phyloP scores from a whole-genome alignment of 345 rosid species.

The Schrenkiella parvula region DNA sequence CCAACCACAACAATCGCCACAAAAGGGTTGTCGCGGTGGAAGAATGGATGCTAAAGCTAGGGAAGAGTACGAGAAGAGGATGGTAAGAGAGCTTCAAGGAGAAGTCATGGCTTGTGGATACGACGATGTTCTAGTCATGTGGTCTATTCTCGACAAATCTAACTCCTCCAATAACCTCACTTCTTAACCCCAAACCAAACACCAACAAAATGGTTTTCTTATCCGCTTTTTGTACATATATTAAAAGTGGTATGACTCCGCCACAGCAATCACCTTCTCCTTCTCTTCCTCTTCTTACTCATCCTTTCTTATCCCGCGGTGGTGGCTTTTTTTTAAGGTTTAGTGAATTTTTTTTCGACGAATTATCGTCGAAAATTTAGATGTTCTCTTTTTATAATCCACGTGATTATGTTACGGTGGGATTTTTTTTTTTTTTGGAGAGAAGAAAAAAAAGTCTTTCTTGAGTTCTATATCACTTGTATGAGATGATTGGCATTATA shows the following conservation, averaged over 20 bases:
- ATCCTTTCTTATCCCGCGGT: neutral
- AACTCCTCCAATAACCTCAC: slow-evolving; percentile 49
- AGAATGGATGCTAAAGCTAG: slow-evolving; percentile 39
- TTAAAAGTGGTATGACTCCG: slow-evolving; percentile 7
- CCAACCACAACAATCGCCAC: slow-evolving; percentile 40
- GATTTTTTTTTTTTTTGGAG: slow-evolving; percentile 24
- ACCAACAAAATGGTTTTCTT: neutral
- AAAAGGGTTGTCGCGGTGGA: slow-evolving; percentile 15
- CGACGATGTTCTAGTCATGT: slow-evolving; percentile 92
- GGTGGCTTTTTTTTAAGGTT: slow-evolving; percentile 14
- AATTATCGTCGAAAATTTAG: slow-evolving; percentile 23
- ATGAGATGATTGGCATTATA: slow-evolving; percentile 5
- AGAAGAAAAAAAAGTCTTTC: neutral
- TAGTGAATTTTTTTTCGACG: slow-evolving; percentile 21
- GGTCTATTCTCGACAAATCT: slow-evolving; percentile 95
- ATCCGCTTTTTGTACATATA: slow-evolving; percentile 18
- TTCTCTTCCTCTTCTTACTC: neutral
- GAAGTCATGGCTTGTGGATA: slow-evolving; percentile 94
- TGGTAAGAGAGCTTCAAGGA: slow-evolving; percentile 64
- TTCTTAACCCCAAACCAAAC: slow-evolving; percentile 29
- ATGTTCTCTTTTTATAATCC: slow-evolving; percentile 29
- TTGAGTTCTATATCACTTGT: slow-evolving; percentile 19
- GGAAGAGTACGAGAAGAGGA: slow-evolving; percentile 51
- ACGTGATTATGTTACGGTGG: slow-evolving; percentile 33
- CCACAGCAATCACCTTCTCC: neutral